Percentiles rank a stretch among this genome's conserved stretches.
Evolutionary conservation across 306 rosid species (phyloP).

Genomic region (Albizia julibrissin): DNA sequence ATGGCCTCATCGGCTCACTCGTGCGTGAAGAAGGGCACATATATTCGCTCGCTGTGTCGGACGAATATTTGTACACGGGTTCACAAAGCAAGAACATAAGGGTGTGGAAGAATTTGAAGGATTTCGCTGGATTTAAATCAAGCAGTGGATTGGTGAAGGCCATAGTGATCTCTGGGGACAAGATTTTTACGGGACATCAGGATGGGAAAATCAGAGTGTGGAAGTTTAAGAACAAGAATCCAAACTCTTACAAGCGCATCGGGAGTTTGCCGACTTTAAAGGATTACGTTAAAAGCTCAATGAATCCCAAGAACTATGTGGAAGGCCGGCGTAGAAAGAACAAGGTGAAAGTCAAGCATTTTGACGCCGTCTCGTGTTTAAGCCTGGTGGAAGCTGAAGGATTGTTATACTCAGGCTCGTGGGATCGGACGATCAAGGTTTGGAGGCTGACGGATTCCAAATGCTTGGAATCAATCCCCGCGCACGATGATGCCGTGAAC

Average conservation of each 20-base stretch:
- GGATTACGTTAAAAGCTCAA: constrained; percentile 62
- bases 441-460: constrained; percentile 76
- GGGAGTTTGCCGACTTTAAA: constrained; percentile 80
- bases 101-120: constrained; percentile 85
- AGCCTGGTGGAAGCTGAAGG: constrained; percentile 68
- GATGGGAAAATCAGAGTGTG: constrained; percentile 93
- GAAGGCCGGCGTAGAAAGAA: constrained; percentile 63
- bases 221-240: constrained; percentile 51
- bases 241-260: constrained; percentile 44
- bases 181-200: constrained; percentile 88
- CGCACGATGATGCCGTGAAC: constrained; percentile 90
- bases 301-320: constrained; percentile 82
- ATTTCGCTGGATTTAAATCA: constrained; percentile 75
- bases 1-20: constrained; percentile 72
- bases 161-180: constrained; percentile 59
- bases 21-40: constrained; percentile 85
- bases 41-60: constrained; percentile 74
- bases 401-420: constrained; percentile 70
- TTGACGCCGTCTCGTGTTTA: constrained; percentile 77
- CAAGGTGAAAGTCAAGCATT: constrained; percentile 69
- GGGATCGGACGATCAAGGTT: constrained; percentile 85
- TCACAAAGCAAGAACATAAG: constrained; percentile 89
- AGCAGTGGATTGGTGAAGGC: constrained; percentile 80
- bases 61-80: constrained; percentile 77
- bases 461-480: constrained; percentile 72